Base-by-base conservation (phyloP, 345 rosid species). In the Aquilaria sinensis region DNA sequence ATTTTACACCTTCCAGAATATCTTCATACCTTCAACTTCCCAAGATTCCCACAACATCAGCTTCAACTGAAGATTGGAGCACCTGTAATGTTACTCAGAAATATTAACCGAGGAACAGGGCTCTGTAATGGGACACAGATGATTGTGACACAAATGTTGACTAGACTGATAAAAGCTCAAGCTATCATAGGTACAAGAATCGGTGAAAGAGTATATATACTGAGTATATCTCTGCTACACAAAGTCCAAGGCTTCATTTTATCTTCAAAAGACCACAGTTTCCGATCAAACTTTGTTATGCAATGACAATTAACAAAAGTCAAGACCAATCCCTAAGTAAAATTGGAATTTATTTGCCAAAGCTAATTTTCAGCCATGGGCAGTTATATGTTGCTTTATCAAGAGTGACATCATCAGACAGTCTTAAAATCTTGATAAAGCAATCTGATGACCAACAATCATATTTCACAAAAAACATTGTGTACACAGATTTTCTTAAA, bases 241-340 rank as follows among this genome's bases (percentile, higher is more conserved):
- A 15, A n/a, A 2, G 58, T 11, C 14, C 29, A 16, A 0, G 29
- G 0, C 50, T 13, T 9, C 70, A 57, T n/a, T 66, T 67, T 23
- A 10, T 10, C 13, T 3, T 63, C 0, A 51, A 32, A 6, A 32
- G 51, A 34, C 16, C 50, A 12, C 52, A 58, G 33, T 51, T 51
- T 51, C 58, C 64, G 16, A 23, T 59, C 11, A 41, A 14, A 30
- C 0, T 53, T 9, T 0, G 57, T 6, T 51, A 32, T 49, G 64
- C 51, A 5, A 58, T 58, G 64, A 51, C 64, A 7, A 67, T 58
- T 1, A 58, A 43, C 12, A 43, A 51, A 49, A 66, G 70, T 23
- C 12, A 41, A 30, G 70, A 51, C 3, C 57, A 66, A 34, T 48
- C 58, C 2, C 57, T 66, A 2, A 37, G 34, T 16, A 57, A 23